phyloP scores from a whole-genome alignment of 2,329 filamentous ascomycete genomes.

The Blastomyces parvus region DNA sequence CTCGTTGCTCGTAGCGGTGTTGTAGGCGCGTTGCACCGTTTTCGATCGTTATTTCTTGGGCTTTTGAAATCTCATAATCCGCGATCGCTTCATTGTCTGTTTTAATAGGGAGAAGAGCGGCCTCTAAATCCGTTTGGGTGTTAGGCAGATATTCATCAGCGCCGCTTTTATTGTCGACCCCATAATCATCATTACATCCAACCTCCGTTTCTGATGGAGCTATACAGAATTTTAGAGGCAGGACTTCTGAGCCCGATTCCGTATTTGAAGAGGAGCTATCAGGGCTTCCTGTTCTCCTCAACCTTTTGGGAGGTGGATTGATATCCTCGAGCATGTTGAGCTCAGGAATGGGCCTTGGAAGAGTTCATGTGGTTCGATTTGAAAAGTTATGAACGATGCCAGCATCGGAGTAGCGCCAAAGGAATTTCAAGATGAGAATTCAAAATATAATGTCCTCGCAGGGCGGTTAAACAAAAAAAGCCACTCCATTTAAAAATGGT shows the following conservation, averaged over 20 bases:
- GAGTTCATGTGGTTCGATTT: not conserved
- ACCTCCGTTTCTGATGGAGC: not conserved
- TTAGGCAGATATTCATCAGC: slow-evolving; percentile 22
- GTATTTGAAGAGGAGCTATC: not conserved
- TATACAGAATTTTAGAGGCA: slow-evolving; percentile 14
- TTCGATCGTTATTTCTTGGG: slow-evolving; percentile 40
- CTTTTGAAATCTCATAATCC: slow-evolving; percentile 64
- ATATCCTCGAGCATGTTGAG: slow-evolving; percentile 6
- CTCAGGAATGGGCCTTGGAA: not conserved
- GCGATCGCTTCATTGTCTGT: slow-evolving; percentile 63
- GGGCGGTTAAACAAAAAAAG: not conserved
- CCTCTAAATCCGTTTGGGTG: slow-evolving; percentile 58
- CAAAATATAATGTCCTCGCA: not conserved
- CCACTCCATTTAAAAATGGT: not conserved
- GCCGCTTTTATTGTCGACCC: slow-evolving; percentile 28
- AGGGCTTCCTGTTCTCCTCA: slow-evolving; percentile 20
- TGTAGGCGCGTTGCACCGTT: slow-evolving; percentile 37
- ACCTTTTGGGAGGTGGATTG: slow-evolving; percentile 21
- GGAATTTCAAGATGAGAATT: not conserved
- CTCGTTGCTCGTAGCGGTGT: slow-evolving; percentile 34
- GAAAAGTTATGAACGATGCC: not conserved
- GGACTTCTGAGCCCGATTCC: slow-evolving; percentile 26
- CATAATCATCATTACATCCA: not conserved
- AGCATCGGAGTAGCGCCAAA: not conserved
- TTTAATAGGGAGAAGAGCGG: slow-evolving; percentile 57